Base-by-base conservation (phyloP, 768 basidiomycete genomes). In the Termitomyces sp. region DNA sequence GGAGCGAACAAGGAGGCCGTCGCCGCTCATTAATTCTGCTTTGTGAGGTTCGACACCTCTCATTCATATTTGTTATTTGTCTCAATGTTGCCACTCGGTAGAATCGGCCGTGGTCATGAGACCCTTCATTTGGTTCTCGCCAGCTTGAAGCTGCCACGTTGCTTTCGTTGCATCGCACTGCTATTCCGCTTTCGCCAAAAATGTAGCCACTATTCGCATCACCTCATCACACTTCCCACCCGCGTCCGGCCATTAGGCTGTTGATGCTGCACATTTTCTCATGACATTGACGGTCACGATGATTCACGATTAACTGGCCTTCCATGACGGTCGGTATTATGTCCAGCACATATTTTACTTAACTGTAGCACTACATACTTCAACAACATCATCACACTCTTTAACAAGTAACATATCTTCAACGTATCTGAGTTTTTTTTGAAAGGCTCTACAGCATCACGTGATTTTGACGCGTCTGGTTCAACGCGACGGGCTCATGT, bases 11-110 rank as follows among this genome's bases (percentile, higher is more conserved):
- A 56, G 55, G 44, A 62, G 37, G 30, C 45, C 48, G 19, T 62
- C 63, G 2, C 63, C 63, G 24, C 59, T 64, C 2, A 47, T 55
- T 22, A 26, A n/a, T 28, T 56, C 56, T 37, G 55, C 40, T 42
- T 30, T 54, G 32, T 60, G 57, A 58, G 50, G 54, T 58, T 35
- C 21, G 55, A 26, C 17, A 41, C 26, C 22, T 40, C 44, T 45
- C 14, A 35, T 24, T 38, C 15, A 35, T n/a, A 35, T 17, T 55
- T n/a, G 24, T 50, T 38, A 37, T 26, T 24, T 21, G 24, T 50
- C 49, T 38, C 26, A 49, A 2, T n/a, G 24, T 49, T 38, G 9
- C 5, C 35, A 22, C 8, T 3, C 17, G 40, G 49, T 17, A 14
- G 17, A 48, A 35, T 48, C 3, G 47, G 48, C 22, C 9, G 35